These are phyloP conservation scores for Candida namnaoensis DNA, from an alignment of 805 yeast genomes.

Conservation along the genomic window DNA sequence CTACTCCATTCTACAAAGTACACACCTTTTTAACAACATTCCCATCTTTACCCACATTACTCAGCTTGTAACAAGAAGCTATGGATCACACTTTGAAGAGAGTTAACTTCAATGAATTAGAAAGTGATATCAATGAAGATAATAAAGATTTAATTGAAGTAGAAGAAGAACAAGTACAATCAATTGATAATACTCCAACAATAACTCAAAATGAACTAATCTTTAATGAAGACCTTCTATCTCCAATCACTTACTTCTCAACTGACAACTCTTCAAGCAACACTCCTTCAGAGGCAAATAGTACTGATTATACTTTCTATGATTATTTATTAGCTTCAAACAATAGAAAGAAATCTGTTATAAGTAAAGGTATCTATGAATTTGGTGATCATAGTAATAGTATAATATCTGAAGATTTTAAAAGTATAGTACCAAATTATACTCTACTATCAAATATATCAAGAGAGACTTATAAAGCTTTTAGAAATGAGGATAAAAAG, in stretches of 20 bases:
- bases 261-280: slow-evolving; percentile 1
- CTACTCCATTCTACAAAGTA: no score
- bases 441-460: slow-evolving; percentile 11
- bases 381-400: slow-evolving; percentile 2
- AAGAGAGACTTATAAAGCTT: slow-evolving; percentile 12
- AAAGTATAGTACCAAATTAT: slow-evolving; percentile 9
- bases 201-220: no score
- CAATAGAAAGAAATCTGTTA: slow-evolving; percentile 1
- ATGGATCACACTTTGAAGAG: no score
- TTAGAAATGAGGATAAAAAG: slow-evolving; percentile 6
- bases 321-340: slow-evolving; percentile 8
- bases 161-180: no score
- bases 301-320: slow-evolving; percentile 2
- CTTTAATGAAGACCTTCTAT: slow-evolving; percentile 4
- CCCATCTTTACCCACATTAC: no score
- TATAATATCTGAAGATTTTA: slow-evolving; percentile 2
- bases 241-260: slow-evolving; percentile 10
- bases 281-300: slow-evolving; percentile 1
- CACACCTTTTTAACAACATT: no score
- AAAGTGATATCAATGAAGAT: no score
- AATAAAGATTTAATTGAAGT: no score
- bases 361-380: slow-evolving; percentile 8
- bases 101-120: no score
- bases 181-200: no score
- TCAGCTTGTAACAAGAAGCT: no score